Conservation (phyloP, 2,329 filamentous ascomycete genomes). For the Pseudofabraea citricarpa region DNA sequence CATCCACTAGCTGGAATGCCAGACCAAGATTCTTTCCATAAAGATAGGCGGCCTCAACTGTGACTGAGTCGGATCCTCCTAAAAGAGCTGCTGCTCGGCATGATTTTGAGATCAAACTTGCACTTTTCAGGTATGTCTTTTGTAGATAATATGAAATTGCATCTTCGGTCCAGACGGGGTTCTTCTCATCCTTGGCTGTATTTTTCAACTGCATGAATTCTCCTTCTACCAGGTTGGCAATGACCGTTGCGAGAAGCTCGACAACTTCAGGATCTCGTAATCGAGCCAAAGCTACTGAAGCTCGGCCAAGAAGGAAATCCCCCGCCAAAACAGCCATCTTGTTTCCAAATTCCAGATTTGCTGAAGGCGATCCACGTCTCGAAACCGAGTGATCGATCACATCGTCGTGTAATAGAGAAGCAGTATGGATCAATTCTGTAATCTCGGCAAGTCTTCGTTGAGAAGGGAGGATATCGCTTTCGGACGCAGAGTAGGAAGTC, state of each 20-base stretch:
- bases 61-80: conserved; percentile 68
- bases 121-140: conserved; percentile 97
- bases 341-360: conserved; percentile 94
- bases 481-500: conserved; percentile 29
- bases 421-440: conserved; percentile 94
- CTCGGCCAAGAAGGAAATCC: conserved; percentile 91
- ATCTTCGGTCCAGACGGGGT: conserved; percentile 82
- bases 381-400: conserved; percentile 92
- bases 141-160: conserved; percentile 91
- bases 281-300: conserved; percentile 87
- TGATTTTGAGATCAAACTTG: conserved; percentile 92
- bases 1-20: conserved; percentile 95
- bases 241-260: conserved; percentile 90
- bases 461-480: conserved; percentile 77
- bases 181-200: conserved; percentile 80
- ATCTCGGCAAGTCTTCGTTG: conserved; percentile 93
- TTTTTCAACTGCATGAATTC: conserved; percentile 99
- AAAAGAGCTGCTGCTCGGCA: conserved; percentile 86
- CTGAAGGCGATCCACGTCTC: conserved; percentile 77
- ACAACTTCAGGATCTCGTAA: conserved; percentile 90
- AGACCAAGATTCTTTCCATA: conserved; percentile 93
- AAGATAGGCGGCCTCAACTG: conserved; percentile 84
- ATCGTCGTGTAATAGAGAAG: conserved; percentile 94
- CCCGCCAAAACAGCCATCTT: conserved; percentile 98
- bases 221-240: conserved; percentile 94